Conservation (phyloP, 164 flowering plant genomes). For the Paratinospora sagittata region DNA sequence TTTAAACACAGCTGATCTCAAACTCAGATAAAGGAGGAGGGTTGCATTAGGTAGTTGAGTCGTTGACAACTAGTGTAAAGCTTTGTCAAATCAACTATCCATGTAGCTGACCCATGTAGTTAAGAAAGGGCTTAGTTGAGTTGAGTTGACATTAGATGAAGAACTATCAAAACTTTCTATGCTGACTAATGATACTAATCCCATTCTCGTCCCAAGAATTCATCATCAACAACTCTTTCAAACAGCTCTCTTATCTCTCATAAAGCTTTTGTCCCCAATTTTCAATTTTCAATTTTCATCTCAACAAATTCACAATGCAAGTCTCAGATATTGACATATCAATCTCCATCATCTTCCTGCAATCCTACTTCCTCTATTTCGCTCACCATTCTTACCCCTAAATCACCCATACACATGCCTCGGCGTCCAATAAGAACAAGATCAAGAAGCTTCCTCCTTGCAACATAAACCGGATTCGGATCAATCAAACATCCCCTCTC, state of each 20-base stretch:
- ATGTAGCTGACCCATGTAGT: no score
- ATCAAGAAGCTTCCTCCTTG: conserved; percentile 74
- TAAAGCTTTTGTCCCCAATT: no score
- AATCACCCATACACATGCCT: conserved; percentile 25
- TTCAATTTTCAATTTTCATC: neutral
- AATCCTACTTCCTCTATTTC: conserved; percentile 3
- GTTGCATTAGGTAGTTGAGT: no score
- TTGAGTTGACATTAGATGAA: no score
- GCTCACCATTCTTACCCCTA: neutral
- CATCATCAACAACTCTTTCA: no score
- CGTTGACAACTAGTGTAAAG: no score
- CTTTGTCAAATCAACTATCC: no score
- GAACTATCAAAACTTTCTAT: neutral
- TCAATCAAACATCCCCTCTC: conserved; percentile 63
- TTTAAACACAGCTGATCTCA: no score
- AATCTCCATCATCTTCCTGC: conserved; percentile 11
- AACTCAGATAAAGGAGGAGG: no score
- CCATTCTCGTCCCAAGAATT: neutral
- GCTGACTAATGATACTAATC: neutral
- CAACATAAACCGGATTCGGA: conserved; percentile 71
- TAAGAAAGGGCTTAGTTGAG: no score
- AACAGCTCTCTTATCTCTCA: neutral
- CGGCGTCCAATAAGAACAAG: conserved; percentile 65
- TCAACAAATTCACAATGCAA: neutral
- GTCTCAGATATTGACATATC: neutral